Evolutionary conservation across 768 basidiomycete species (phyloP).

Genomic region (Auriscalpium microsporum): DNA sequence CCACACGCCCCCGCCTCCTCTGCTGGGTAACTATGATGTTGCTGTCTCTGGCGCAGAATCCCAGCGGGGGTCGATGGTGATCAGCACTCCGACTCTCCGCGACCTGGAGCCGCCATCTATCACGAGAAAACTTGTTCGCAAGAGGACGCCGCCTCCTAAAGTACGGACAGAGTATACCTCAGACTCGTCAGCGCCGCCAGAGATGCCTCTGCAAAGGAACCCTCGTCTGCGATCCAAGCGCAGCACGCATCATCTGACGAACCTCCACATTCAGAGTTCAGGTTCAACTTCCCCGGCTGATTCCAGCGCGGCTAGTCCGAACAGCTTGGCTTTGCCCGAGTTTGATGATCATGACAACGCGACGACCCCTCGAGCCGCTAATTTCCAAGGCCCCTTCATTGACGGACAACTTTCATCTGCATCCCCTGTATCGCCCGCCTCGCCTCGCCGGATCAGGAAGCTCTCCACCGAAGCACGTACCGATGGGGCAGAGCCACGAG

Average conservation of each 20-base stretch:
- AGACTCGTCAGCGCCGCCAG: constrained; percentile 37
- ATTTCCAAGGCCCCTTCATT: constrained; percentile 30
- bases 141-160: constrained; percentile 28
- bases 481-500: neutral
- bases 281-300: neutral
- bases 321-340: constrained; percentile 39
- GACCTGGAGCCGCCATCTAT: constrained; percentile 23
- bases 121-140: constrained; percentile 27
- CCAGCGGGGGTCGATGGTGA: constrained; percentile 25
- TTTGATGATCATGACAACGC: constrained; percentile 41
- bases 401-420: constrained; percentile 20
- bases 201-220: constrained; percentile 27
- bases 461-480: constrained; percentile 20
- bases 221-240: constrained; percentile 49
- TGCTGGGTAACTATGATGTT: constrained; percentile 17
- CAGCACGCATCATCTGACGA: constrained; percentile 35
- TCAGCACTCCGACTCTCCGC: constrained; percentile 19
- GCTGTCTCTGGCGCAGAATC: constrained; percentile 22
- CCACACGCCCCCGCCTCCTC: constrained; percentile 28
- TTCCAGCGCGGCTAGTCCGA: constrained; percentile 28
- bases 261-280: constrained; percentile 36
- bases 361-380: constrained; percentile 49
- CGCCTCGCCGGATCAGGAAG: constrained; percentile 21
- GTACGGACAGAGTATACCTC: constrained; percentile 32
- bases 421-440: constrained; percentile 22